Base-by-base conservation (phyloP, 108 stramenopile species). In the Craspedostauros australis region DNA sequence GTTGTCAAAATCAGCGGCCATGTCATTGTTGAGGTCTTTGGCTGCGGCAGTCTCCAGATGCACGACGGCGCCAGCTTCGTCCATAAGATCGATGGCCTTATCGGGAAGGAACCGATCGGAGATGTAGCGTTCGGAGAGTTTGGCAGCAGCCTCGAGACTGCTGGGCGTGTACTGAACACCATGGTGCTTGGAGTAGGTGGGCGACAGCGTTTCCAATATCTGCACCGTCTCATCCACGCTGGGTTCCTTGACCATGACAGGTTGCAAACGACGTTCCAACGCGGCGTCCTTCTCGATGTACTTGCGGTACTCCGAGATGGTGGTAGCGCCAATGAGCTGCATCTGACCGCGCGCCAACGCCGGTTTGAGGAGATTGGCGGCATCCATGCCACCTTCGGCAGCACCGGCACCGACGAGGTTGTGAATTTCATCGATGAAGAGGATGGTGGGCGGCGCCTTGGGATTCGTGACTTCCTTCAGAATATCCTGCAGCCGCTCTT, bases 1-100 rank as follows among this genome's bases (percentile, higher is more conserved):
- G n/a, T 39, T 33, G 27, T 33, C 39, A 26, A 68, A 55, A 52
- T 72, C 45, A 21, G 51, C 56, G 15, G 24, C 50, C 18, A 39
- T 36, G 34, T 36, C n/a, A n/a, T n/a, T n/a, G n/a, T n/a, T n/a
- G n/a, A n/a, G n/a, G n/a, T n/a, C n/a, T 11, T 30, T 48, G 3
- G 41, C 18, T 2, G 37, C 33, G 32, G n/a, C 64, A 44, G 72
- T 66, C 44, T 91, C 82, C 50, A 95, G 88, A 41, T 93, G 87
- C 1, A 91, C 80, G 41, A 93, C 72, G 1, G 97, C 95, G 6
- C 95, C 95, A 12, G 95, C 92, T 80, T 98, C 97, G 64, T 98
- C 97, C 34, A 98, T 57, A 46, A 98, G 63, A 64, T 98, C 98
- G 48, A 97, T 95, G 28, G 63, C 63, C 47, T 92, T 94, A 57